Conservation (phyloP, 139 green algal genomes). For the Monoraphidium neglectum region DNA sequence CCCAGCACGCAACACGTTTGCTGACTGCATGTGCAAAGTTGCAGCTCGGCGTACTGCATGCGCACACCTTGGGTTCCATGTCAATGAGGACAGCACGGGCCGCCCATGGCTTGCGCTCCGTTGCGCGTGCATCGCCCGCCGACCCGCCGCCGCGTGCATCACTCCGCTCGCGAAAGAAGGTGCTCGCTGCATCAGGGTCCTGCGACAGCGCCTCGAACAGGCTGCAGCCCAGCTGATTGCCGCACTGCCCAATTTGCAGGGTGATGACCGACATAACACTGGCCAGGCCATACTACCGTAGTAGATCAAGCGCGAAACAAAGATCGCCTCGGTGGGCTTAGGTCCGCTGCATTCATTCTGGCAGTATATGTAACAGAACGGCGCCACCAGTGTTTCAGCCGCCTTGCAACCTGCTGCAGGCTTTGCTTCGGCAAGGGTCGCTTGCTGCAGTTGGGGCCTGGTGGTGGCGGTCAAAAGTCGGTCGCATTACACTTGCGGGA, state of each 20-base stretch:
- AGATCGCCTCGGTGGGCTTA: too few species aligned
- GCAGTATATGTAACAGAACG: too few species aligned
- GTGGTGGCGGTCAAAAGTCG: too few species aligned
- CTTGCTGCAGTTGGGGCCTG: too few species aligned
- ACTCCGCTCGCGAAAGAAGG: conserved; percentile 48
- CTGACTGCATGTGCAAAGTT: background rate
- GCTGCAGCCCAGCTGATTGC: conserved; percentile 78
- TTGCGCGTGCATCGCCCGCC: background rate
- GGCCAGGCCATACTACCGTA: too few species aligned
- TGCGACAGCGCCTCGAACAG: conserved; percentile 65
- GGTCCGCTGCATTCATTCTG: too few species aligned
- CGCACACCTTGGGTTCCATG: conserved; percentile 83
- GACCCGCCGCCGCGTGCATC: background rate
- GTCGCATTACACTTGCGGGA: too few species aligned
- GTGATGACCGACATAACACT: conserved; percentile 79
- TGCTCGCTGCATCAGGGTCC: conserved; percentile 63
- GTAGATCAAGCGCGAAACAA: too few species aligned
- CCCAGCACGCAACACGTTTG: background rate
- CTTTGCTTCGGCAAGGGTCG: too few species aligned
- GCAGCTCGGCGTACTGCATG: background rate
- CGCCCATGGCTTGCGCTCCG: conserved; percentile 10
- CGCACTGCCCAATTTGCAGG: conserved; percentile 83
- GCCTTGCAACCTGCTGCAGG: too few species aligned
- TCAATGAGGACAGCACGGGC: conserved; percentile 81
- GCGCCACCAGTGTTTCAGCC: too few species aligned